Percentiles rank a stretch among this genome's conserved stretches.
Conservation (phyloP, 768 basidiomycete species). For the Boletus vinaceobasis region DNA sequence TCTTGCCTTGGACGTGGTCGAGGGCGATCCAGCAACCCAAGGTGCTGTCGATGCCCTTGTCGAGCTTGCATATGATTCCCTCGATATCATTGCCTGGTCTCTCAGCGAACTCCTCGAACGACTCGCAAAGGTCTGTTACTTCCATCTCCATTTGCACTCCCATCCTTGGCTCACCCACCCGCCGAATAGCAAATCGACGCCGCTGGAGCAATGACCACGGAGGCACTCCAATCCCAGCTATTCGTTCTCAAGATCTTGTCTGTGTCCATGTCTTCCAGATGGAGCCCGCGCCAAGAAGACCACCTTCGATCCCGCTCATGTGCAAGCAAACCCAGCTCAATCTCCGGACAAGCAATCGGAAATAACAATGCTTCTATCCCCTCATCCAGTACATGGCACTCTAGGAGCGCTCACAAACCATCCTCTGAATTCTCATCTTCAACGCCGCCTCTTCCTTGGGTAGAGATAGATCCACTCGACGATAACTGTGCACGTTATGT, state of each 20-base stretch:
- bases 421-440: conserved; percentile 40
- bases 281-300: conserved; percentile 48
- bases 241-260: conserved; percentile 81
- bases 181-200: conserved; percentile 49
- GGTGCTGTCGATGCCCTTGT: conserved; percentile 76
- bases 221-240: conserved; percentile 82
- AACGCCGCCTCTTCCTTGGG: conserved; percentile 40
- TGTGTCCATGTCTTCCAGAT: conserved; percentile 74
- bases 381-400: conserved; percentile 23
- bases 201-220: conserved; percentile 53
- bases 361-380: conserved; percentile 36
- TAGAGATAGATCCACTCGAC: conserved; percentile 72
- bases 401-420: conserved; percentile 33
- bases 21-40: conserved; percentile 70
- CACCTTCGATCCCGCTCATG: conserved; percentile 41
- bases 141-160: background rate
- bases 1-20: conserved; percentile 63
- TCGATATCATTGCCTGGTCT: conserved; percentile 78
- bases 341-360: conserved; percentile 29
- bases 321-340: conserved; percentile 36
- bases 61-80: conserved; percentile 71
- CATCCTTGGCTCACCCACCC: conserved; percentile 11
- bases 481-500: conserved; percentile 80
- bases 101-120: conserved; percentile 76
- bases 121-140: conserved; percentile 60